Evolutionary conservation across 169 alveolate species (phyloP).

Genomic region (Eimeria praecox): DNA sequence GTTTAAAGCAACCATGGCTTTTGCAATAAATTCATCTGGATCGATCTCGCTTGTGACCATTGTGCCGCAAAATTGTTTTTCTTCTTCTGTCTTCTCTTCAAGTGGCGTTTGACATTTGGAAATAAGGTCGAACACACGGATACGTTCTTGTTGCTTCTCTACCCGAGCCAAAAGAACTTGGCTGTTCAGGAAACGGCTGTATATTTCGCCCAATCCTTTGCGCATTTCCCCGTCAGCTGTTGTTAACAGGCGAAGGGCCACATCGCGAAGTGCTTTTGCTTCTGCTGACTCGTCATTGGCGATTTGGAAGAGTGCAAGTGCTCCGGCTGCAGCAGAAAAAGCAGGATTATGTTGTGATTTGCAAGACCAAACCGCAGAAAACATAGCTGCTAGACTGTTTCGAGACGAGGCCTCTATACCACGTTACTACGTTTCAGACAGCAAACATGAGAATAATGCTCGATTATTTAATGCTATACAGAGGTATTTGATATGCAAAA

Average conservation of each 20-base stretch:
- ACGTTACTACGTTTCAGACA: not conserved
- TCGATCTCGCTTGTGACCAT: constrained; percentile 68
- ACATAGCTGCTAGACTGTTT: not conserved
- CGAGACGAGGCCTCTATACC: too few relatives aligned
- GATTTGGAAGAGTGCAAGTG: constrained; percentile 9
- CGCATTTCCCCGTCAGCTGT: not conserved
- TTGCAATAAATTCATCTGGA: constrained; percentile 42
- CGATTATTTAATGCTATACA: too few relatives aligned
- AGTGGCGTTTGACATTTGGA: constrained; percentile 61
- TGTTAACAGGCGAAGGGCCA: constrained; percentile 1
- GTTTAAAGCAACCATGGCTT: constrained; percentile 51
- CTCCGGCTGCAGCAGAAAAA: constrained; percentile 39
- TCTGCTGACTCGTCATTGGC: not conserved
- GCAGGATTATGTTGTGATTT: not conserved
- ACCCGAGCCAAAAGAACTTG: constrained; percentile 32
- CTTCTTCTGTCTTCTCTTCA: constrained; percentile 36
- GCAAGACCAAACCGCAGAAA: not conserved
- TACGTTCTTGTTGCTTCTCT: constrained; percentile 15
- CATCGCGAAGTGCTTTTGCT: not conserved
- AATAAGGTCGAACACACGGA: constrained; percentile 46
- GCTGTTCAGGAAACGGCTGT: constrained; percentile 71
- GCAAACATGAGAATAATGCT: not conserved
- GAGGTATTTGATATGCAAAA: too few relatives aligned
- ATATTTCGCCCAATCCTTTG: constrained; percentile 28
- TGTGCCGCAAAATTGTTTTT: constrained; percentile 46